Evolutionary conservation across 2,329 filamentous ascomycete genomes (phyloP), one percentile per base, ranked within the genome.

Genomic region (Aspergillus sojae): DNA sequence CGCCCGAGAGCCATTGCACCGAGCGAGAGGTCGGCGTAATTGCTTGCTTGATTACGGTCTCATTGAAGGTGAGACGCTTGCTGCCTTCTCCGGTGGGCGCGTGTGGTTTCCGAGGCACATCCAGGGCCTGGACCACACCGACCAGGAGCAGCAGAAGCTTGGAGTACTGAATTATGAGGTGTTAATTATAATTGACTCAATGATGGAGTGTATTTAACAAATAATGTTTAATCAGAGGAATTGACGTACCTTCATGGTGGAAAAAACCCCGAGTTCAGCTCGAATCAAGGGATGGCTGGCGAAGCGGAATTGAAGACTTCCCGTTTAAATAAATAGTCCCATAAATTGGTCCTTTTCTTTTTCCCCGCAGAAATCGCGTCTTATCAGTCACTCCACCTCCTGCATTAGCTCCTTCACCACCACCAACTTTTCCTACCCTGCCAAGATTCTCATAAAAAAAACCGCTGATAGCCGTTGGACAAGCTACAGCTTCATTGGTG

Each of bases 21-120:
- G 81, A 83, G 41, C 81, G 80, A 14, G 81, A 80, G 14, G 79
- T 78, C 0, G 84, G 78, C 1, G 79, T 71, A 65, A 88, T 81
- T 6, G 74, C 80, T 32, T 80, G 77, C 16, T 72, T 74, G 0
- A 82, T 78, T 11, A 84, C 84, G 0, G 86, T 88, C 72, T 88
- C 83, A 70, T 88, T 88, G 80, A 85, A 90, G 0, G 80, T 85
- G 63, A 89, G 76, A 7, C 87, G 80, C 57, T 84, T 85, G 34
- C 83, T 79, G 9, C 87, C 87, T 65, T 83, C 83, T 26, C 86
- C 86, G 4, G 79, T 78, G 4, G 87, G 86, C 60, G 86, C 84
- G 63, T 83, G 79, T 10, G 86, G 84, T 57, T 82, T 77, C 36
- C 87, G 82, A 5, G 84, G 80, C 53, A 85, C 84, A 30, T 85